phyloP scores from a whole-genome alignment of 768 basidiomycete genomes.

The Thelephora ganbajun region DNA sequence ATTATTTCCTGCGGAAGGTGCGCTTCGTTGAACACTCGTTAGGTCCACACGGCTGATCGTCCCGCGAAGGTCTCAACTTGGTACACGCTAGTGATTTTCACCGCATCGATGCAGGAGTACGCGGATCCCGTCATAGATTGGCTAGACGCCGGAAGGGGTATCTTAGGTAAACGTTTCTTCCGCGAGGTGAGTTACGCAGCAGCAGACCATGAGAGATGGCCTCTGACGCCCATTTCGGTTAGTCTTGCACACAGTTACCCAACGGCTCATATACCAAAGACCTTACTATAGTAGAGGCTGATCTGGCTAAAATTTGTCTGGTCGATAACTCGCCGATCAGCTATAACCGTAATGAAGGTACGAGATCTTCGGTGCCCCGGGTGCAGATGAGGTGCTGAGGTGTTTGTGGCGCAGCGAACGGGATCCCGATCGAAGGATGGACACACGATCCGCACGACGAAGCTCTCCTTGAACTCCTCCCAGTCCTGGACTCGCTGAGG shows the following conservation, averaged over 20 bases:
- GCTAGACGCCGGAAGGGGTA: constrained; percentile 89
- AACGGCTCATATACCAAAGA: constrained; percentile 96
- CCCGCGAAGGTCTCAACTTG: constrained; percentile 77
- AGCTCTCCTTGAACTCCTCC: constrained; percentile 87
- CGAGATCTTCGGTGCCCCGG: constrained; percentile 9
- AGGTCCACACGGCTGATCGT: background rate
- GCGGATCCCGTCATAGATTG: constrained; percentile 99
- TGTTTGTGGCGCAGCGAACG: constrained; percentile 55
- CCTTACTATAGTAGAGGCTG: constrained; percentile 72
- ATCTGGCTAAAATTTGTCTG: constrained; percentile 87
- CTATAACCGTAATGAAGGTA: constrained; percentile 88
- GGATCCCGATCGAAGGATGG: constrained; percentile 99
- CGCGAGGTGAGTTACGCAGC: constrained; percentile 59
- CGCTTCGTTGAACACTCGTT: constrained; percentile 9
- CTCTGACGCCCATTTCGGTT: background rate
- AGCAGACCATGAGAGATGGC: background rate
- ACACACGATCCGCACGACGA: constrained; percentile 95
- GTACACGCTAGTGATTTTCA: constrained; percentile 99
- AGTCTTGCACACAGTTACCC: constrained; percentile 87
- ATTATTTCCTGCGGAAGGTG: constrained; percentile 86
- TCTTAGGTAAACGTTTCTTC: constrained; percentile 80
- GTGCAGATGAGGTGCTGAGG: constrained; percentile 1
- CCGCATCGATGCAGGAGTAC: constrained; percentile 98
- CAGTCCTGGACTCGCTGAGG: constrained; percentile 88
- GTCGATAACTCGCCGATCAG: constrained; percentile 93